Base-by-base conservation (phyloP, 768 basidiomycete species). In the Chalciporus chontae region DNA sequence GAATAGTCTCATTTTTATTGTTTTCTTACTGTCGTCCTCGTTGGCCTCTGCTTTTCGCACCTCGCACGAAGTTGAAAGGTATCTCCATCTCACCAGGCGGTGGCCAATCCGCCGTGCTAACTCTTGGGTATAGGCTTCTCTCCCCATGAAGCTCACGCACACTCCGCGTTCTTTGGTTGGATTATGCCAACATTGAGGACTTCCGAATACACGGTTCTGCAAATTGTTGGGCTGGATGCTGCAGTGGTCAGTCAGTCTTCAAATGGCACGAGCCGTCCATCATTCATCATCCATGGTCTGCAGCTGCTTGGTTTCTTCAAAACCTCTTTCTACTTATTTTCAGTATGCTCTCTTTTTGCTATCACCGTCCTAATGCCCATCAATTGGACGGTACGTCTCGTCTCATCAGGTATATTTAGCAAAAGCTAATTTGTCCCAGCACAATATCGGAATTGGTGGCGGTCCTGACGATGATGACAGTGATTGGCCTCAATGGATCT, bases 141-240 rank as follows among this genome's bases (percentile, higher is more conserved):
- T 4, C 92, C 93, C 17, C 90, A 93, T 56, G 92, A 94, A 67
- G 93, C 89, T 0, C 93, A 94, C 62, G 83, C 84, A 3, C 87
- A 90, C 58, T 77, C 81, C 51, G 83, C 87, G 0, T 90, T 96
- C 72, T 93, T 96, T 69, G 93, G 93, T 21, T 99, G 96, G 95
- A 89, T 99, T 45, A 70, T 95, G 57, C 95, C 95, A 1, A 98
- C 95, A 0, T 77, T 97, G 38, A 74, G 79, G 50, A 93, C 87
- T 0, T 94, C 90, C 40, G 95, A 99, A 64, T 94, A 90, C 53
- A 88, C 92, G 0, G 83, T 99, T 3, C 75, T 99, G 3, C 94
- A 97, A 68, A 95, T 96, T 43, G 95, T 99, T 11, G 95, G 95
- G 0, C 72, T 99, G 37, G 95, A 99, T 68, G 95, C 95, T 37